Evolutionary conservation across 495 filamentous ascomycete species (phyloP).

Genomic region (Penicillium robsamsonii): DNA sequence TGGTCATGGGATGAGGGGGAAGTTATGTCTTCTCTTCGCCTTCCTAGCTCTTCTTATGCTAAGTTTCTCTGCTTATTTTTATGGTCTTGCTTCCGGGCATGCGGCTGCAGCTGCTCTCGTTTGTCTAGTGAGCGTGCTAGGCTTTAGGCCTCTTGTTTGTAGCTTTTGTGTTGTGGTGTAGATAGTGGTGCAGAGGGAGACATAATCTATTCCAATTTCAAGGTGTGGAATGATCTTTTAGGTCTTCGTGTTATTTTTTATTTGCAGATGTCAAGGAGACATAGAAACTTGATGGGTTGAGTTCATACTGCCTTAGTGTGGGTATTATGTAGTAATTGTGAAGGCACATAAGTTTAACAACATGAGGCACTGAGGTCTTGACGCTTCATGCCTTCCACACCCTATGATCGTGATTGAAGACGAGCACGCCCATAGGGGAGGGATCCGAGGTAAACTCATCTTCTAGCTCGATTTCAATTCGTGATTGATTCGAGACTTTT

Average conservation of each 20-base stretch:
- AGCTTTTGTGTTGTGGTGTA: slow-evolving; percentile 1
- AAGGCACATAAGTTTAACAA: no score
- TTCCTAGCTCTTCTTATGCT: neutral
- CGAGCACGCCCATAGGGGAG: no score
- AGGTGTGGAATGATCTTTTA: neutral
- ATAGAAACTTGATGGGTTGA: no score
- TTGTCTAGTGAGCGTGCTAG: neutral
- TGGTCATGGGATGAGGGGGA: neutral
- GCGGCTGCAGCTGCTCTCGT: neutral
- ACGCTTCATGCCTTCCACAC: no score
- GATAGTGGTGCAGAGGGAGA: neutral
- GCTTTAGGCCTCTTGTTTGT: neutral
- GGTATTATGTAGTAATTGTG: no score
- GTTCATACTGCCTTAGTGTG: no score
- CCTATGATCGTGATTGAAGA: no score
- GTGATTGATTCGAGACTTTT: no score
- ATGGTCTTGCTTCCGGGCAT: neutral
- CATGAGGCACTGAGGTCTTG: no score
- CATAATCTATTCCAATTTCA: neutral
- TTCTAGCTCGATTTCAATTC: no score
- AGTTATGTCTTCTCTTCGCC: slow-evolving; percentile 8
- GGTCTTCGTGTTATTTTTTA: neutral
- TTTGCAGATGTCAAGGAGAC: no score
- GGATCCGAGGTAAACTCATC: no score
- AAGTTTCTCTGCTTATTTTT: neutral